A percentile compares a stretch with the other conserved stretches of the same genome.
These are phyloP conservation scores for Stephania japonica DNA, from an alignment of 164 flowering plant species.

Conservation along the genomic window DNA sequence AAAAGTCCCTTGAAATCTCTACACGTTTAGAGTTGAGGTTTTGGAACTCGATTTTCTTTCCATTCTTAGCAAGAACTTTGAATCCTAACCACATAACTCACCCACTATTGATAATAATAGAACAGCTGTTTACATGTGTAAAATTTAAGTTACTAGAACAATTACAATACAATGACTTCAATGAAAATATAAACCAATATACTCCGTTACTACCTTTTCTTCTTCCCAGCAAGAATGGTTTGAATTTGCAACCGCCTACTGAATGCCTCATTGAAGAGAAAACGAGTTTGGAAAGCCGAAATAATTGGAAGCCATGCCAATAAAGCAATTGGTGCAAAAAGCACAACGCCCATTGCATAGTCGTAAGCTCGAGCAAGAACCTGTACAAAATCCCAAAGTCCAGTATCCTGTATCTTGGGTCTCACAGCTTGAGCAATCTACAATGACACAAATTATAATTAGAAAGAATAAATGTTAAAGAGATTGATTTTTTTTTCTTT, in stretches of 20 bases:
- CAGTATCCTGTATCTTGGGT: slow-evolving; percentile 51
- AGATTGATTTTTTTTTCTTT: background rate
- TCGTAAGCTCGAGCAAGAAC: slow-evolving; percentile 77
- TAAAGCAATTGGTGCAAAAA: slow-evolving; percentile 70
- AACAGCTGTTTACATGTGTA: too few relatives aligned
- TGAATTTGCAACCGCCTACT: slow-evolving; percentile 73
- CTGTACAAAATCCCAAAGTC: slow-evolving; percentile 59
- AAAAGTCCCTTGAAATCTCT: too few relatives aligned
- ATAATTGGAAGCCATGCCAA: slow-evolving; percentile 88
- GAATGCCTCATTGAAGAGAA: slow-evolving; percentile 95
- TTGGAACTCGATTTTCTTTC: too few relatives aligned
- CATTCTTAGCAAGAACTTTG: too few relatives aligned
- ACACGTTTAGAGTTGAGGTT: too few relatives aligned
- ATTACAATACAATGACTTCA: too few relatives aligned
- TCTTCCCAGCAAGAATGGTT: slow-evolving; percentile 70
- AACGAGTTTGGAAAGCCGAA: slow-evolving; percentile 82
- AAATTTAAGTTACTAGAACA: too few relatives aligned
- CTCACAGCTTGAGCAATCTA: slow-evolving; percentile 85
- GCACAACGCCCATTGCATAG: slow-evolving; percentile 82
- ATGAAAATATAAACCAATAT: too few relatives aligned
- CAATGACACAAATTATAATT: slow-evolving; percentile 1
- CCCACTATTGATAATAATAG: too few relatives aligned
- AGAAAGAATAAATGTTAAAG: background rate
- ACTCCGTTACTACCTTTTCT: slow-evolving; percentile 30
- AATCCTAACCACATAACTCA: too few relatives aligned